Base-by-base conservation (phyloP, 129 eudicot genomes). In the Silybum marianum region DNA sequence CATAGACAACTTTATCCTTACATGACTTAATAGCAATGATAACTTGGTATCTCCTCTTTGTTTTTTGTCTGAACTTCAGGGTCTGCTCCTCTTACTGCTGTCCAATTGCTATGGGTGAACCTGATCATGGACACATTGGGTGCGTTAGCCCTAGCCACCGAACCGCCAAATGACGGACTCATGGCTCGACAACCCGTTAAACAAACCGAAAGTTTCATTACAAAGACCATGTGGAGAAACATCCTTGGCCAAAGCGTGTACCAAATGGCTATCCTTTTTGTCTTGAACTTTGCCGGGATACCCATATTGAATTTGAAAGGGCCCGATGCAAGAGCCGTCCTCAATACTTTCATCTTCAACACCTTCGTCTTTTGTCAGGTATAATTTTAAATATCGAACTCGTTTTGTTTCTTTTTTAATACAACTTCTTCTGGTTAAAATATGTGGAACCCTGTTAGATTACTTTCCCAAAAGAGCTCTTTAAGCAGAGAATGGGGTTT, bases 331-430 rank as follows among this genome's bases (percentile, higher is more conserved):
- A 86, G 84, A 2, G 74, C n/a, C 51, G 73, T 88, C 19, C 87
- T 87, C 75, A 90, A 90, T 75, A 95, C 98, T 38, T 89, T 95
- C 89, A 92, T 95, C 72, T 95, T 95, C 91, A 95, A 95, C 87
- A 87, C 98, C 78, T 95, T 95, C 54, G 98, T 95, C 69, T 95
- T 95, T 79, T 95, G 98, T 66, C 98, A 95, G 98, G 98, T 95
- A 81, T n/a, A 6, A 3, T 0, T 46, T 73, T 42, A 21, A 5
- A 19, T 22, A 7, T 72, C 24, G 25, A 63, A 21, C 2, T 62
- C 80, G 28, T 60, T 3, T 19, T 32, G 18, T 30, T 34, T 60
- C 21, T 11, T 1, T 65, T 40, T 69, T 25, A 5, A 71, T 75
- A 51, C n/a, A 48, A 46, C 46, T 22, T 21, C 11, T 7, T 51